A percentile compares a stretch with the other conserved stretches of the same genome.
Conservation (phyloP, 768 basidiomycete genomes). For the Lactarius quietus region DNA sequence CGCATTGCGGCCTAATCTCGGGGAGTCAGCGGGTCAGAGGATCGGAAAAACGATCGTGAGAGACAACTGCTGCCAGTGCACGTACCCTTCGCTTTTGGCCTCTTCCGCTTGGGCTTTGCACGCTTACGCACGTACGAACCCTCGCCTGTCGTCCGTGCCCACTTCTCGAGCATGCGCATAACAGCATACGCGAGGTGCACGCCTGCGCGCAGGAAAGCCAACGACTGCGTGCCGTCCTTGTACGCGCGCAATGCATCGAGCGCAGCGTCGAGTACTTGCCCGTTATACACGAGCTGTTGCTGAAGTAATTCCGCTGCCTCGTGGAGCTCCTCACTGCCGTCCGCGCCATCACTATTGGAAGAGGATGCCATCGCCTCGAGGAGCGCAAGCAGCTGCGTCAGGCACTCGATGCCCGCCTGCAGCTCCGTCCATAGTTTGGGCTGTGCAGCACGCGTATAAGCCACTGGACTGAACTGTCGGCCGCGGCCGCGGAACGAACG, state of each 20-base stretch:
- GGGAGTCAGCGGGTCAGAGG: conserved; percentile 11
- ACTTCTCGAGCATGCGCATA: conserved; percentile 86
- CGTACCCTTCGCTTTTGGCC: conserved; percentile 29
- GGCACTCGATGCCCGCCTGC: conserved; percentile 90
- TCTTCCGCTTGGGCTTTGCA: conserved; percentile 49
- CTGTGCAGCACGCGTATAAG: conserved; percentile 38
- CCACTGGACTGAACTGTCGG: not conserved
- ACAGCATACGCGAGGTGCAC: conserved; percentile 81
- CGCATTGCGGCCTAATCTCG: conserved; percentile 25
- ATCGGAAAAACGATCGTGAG: conserved; percentile 14
- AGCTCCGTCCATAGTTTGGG: conserved; percentile 93
- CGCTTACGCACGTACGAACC: conserved; percentile 69
- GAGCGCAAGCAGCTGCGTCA: conserved; percentile 86
- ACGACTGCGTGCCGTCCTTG: conserved; percentile 72
- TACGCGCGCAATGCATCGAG: conserved; percentile 74
- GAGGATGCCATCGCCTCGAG: conserved; percentile 78
- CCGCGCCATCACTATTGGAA: conserved; percentile 40
- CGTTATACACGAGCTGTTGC: conserved; percentile 92
- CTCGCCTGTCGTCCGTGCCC: conserved; percentile 64
- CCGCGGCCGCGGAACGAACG: not conserved
- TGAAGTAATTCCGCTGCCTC: conserved; percentile 82
- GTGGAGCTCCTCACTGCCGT: conserved; percentile 34
- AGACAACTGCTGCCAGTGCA: not conserved
- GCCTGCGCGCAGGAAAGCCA: conserved; percentile 83
- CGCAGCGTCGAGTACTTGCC: conserved; percentile 87